Evolutionary conservation across 768 basidiomycete genomes (phyloP).

Genomic region (Lactifluus subvellereus): DNA sequence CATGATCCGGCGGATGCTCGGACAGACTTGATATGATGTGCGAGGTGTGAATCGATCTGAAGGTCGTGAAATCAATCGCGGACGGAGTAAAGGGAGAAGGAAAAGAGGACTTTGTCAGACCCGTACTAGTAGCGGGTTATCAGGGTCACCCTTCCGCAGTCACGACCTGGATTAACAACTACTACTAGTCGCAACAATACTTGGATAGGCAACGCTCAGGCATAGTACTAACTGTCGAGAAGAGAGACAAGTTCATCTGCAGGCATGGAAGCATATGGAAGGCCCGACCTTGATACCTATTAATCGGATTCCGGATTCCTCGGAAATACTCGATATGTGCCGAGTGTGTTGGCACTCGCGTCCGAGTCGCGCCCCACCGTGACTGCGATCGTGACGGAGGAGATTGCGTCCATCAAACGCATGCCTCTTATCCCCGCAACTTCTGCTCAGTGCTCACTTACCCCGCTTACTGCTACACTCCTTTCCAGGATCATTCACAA

Average conservation of each 20-base stretch:
- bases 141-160: conserved; percentile 76
- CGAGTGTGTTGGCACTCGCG: too few relatives aligned
- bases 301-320: conserved; percentile 85
- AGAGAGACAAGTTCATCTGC: conserved; percentile 69
- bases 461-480: too few relatives aligned
- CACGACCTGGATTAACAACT: conserved; percentile 87
- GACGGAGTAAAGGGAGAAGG: not conserved
- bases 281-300: conserved; percentile 92
- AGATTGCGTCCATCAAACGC: too few relatives aligned
- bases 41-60: conserved; percentile 58
- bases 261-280: conserved; percentile 50
- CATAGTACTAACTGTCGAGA: conserved; percentile 58
- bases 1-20: conserved; percentile 43
- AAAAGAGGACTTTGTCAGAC: conserved; percentile 61
- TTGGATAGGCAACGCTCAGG: not conserved
- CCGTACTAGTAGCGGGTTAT: conserved; percentile 98
- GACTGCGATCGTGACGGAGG: too few relatives aligned
- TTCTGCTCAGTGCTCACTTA: too few relatives aligned
- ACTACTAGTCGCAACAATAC: conserved; percentile 1
- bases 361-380: too few relatives aligned
- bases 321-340: conserved; percentile 96
- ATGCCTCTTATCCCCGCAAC: too few relatives aligned
- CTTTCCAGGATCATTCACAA: too few relatives aligned
- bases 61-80: too few relatives aligned
- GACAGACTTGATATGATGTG: conserved; percentile 77